A percentile compares a stretch with the other conserved stretches of the same genome.
phyloP scores from a whole-genome alignment of 495 filamentous ascomycete genomes.

The Penicillium pancosmium region DNA sequence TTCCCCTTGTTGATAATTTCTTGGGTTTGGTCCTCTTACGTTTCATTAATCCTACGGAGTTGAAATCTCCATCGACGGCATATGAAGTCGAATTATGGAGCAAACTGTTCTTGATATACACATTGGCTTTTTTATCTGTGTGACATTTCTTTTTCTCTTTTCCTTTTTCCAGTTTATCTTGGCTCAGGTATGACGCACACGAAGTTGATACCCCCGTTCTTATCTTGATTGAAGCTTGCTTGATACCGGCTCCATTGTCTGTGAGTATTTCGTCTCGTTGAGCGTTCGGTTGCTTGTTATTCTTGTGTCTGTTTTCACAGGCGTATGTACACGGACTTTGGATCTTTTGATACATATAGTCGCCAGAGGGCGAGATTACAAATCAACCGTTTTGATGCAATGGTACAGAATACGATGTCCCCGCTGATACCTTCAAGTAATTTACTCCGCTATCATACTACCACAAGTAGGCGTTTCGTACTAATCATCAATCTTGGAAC shows the following conservation, averaged over 20 bases:
- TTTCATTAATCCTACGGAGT: constrained; percentile 26
- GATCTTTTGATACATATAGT: constrained; percentile 20
- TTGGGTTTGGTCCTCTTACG: constrained; percentile 9
- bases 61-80: constrained; percentile 29
- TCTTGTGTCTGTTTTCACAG: constrained; percentile 2
- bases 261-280: constrained; percentile 18
- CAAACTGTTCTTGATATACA: constrained; percentile 23
- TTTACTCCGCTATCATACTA: not conserved
- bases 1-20: constrained; percentile 16
- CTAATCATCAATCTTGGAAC: not conserved
- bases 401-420: constrained; percentile 25
- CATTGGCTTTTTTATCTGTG: constrained; percentile 12
- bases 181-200: constrained; percentile 41
- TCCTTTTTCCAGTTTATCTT: constrained; percentile 20
- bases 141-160: constrained; percentile 19
- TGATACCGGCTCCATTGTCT: constrained; percentile 15
- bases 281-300: constrained; percentile 10
- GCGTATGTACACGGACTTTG: constrained; percentile 22
- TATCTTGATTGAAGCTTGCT: constrained; percentile 18
- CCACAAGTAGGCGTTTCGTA: not conserved
- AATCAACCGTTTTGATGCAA: constrained; percentile 19
- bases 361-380: constrained; percentile 16
- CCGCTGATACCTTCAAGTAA: constrained; percentile 7
- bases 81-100: constrained; percentile 24
- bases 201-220: constrained; percentile 44